Evolutionary conservation across 495 filamentous ascomycete species (phyloP).

Genomic region (Xylaria sp.): DNA sequence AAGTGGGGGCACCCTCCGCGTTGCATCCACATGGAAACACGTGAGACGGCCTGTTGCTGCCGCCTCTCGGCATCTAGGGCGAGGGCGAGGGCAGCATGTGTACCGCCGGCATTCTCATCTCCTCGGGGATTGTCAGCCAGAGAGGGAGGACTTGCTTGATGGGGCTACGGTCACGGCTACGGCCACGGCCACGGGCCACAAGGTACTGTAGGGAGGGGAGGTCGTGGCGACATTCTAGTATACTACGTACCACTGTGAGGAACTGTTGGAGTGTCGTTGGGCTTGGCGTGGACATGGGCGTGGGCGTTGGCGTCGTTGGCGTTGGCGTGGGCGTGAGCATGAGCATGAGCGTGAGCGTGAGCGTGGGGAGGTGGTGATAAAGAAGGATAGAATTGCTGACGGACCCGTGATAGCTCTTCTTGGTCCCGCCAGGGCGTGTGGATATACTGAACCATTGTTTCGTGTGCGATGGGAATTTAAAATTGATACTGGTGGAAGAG

Average conservation of each 20-base stretch:
- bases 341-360: background rate
- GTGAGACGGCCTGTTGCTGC: slow-evolving; percentile 48
- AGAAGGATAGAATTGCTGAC: slow-evolving; percentile 68
- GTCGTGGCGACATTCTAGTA: too few species aligned
- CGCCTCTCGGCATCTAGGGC: slow-evolving; percentile 27
- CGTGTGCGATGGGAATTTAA: slow-evolving; percentile 7
- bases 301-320: background rate
- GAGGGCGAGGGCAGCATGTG: slow-evolving; percentile 7
- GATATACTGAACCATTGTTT: slow-evolving; percentile 72
- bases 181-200: background rate
- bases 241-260: slow-evolving; percentile 12
- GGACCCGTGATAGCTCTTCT: slow-evolving; percentile 69
- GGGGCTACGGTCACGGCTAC: background rate
- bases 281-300: slow-evolving; percentile 8
- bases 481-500: slow-evolving; percentile 15
- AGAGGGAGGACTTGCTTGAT: too few species aligned
- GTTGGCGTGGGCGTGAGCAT: slow-evolving; percentile 3
- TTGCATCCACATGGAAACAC: slow-evolving; percentile 63
- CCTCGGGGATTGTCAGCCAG: slow-evolving; percentile 21
- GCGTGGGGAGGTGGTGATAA: slow-evolving; percentile 20
- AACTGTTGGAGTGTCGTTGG: slow-evolving; percentile 5
- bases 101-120: slow-evolving; percentile 18
- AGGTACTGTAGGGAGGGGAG: too few species aligned
- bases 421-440: slow-evolving; percentile 81
- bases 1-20: slow-evolving; percentile 81